Percentiles rank a stretch among this genome's conserved stretches.
Conservation (phyloP, 2,329 filamentous ascomycete genomes). For the Fusarium sp. region DNA sequence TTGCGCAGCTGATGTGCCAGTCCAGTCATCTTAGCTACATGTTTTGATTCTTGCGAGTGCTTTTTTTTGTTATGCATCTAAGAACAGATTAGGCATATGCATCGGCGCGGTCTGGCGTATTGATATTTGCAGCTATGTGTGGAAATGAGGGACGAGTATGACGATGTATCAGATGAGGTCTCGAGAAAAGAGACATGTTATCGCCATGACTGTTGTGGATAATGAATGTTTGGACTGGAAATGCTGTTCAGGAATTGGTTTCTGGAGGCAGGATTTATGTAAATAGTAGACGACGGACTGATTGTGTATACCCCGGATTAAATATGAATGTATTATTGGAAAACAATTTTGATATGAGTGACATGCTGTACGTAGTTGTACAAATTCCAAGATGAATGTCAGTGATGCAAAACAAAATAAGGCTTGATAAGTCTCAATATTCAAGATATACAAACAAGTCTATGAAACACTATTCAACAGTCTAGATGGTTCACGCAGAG, state of each 20-base stretch:
- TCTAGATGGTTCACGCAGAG: constrained; percentile 32
- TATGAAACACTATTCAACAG: constrained; percentile 26
- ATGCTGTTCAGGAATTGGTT: constrained; percentile 14
- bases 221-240: constrained; percentile 20
- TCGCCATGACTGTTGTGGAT: constrained; percentile 19
- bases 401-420: no score
- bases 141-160: constrained; percentile 13
- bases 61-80: constrained; percentile 29
- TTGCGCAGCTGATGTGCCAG: constrained; percentile 50
- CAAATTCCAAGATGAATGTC: background rate
- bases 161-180: constrained; percentile 29
- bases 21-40: background rate
- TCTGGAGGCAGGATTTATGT: constrained; percentile 13
- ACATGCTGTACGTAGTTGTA: background rate
- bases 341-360: background rate
- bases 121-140: constrained; percentile 18
- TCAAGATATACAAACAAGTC: constrained; percentile 1
- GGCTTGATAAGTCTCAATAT: background rate
- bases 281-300: constrained; percentile 18
- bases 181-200: constrained; percentile 21
- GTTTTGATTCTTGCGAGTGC: constrained; percentile 14
- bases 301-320: constrained; percentile 30
- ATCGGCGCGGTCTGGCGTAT: constrained; percentile 31
- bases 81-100: constrained; percentile 16
- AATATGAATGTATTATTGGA: constrained; percentile 1